These are phyloP conservation scores for Detonula confervacea DNA, from an alignment of 352 stramenopile species.

Conservation along the genomic window DNA sequence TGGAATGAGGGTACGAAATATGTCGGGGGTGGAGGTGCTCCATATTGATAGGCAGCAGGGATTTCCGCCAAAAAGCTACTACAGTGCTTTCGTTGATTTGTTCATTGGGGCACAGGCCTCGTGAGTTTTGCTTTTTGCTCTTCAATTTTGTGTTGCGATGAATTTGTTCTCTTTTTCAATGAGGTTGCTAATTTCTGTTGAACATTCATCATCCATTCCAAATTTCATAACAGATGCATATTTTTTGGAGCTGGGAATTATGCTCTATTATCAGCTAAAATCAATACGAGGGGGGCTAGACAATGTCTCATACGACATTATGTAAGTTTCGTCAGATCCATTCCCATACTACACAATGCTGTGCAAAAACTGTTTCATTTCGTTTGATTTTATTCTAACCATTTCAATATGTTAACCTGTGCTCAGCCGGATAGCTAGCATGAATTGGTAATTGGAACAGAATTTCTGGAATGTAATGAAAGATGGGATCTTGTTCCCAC, in stretches of 20 bases:
- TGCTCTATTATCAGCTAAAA: conserved; percentile 59
- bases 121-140: conserved; percentile 5
- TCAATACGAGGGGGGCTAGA: conserved; percentile 28
- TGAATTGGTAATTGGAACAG: conserved; percentile 4
- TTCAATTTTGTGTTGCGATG: no score
- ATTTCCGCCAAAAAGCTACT: conserved; percentile 39
- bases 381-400: neutral
- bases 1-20: conserved; percentile 37
- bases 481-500: conserved; percentile 2
- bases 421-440: conserved; percentile 1
- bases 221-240: conserved; percentile 34
- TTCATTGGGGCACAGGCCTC: conserved; percentile 51
- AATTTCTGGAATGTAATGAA: conserved; percentile 15
- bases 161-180: no score
- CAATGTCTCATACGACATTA: conserved; percentile 16
- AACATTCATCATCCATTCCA: no score
- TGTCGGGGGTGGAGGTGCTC: conserved; percentile 32
- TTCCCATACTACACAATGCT: no score
- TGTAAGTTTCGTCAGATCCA: neutral
- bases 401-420: neutral
- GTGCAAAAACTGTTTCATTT: neutral
- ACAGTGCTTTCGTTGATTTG: conserved; percentile 66
- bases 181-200: no score
- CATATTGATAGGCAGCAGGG: conserved; percentile 69
- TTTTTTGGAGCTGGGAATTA: conserved; percentile 72